Conservation (phyloP, 345 rosid species). For the Firmiana major region DNA sequence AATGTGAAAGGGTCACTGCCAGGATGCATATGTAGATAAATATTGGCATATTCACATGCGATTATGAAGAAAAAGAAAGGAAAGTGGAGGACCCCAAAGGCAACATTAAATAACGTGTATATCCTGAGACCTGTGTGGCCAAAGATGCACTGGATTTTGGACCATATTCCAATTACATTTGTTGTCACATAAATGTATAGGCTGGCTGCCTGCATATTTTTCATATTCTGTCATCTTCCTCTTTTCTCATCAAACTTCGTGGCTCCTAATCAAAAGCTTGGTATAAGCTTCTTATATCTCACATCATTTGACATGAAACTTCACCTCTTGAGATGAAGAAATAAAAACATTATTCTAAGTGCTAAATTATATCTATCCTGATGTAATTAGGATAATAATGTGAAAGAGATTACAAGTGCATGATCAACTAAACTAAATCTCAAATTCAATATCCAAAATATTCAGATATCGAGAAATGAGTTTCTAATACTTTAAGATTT, state of each 20-base stretch:
- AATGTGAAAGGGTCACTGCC: neutral
- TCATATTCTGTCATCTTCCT: neutral
- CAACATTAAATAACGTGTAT: neutral
- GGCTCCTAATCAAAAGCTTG: neutral
- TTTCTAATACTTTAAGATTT: too few species aligned
- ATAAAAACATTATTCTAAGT: neutral
- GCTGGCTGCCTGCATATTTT: neutral
- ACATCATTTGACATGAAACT: neutral
- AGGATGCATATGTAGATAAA: neutral
- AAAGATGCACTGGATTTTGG: neutral
- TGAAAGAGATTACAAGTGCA: too few species aligned
- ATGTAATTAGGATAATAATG: too few species aligned
- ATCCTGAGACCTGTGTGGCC: neutral
- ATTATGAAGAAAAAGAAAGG: neutral
- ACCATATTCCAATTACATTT: neutral
- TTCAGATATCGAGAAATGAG: too few species aligned
- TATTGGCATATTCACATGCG: neutral
- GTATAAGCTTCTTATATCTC: neutral
- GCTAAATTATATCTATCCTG: too few species aligned
- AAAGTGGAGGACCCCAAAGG: conserved; percentile 13
- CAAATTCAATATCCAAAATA: too few species aligned
- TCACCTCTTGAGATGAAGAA: neutral
- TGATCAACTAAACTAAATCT: too few species aligned
- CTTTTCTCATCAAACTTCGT: neutral
- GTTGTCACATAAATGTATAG: neutral